A percentile compares a stretch with the other conserved stretches of the same genome.
phyloP scores from a whole-genome alignment of 257 asterid genomes.

The Thymus mandschuricus region DNA sequence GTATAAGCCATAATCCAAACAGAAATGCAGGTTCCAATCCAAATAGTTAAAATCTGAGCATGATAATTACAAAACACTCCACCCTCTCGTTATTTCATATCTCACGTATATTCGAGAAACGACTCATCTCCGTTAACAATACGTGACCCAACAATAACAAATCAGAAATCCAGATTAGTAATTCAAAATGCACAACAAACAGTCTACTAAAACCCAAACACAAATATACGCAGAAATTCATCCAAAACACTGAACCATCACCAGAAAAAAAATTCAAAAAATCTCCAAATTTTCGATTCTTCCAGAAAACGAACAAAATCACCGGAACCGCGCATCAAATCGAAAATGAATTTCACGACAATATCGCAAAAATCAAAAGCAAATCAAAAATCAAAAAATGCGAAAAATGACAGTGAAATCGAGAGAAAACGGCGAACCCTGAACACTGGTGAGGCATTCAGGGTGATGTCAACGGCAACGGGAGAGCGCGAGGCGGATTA shows the following conservation, averaged over 20 bases:
- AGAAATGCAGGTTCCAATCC: background rate
- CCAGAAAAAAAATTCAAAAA: background rate
- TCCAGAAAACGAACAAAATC: background rate
- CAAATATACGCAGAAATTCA: slow-evolving; percentile 18
- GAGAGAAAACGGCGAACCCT: slow-evolving; percentile 48
- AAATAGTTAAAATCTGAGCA: background rate
- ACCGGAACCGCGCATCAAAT: background rate
- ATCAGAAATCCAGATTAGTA: background rate
- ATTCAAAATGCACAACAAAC: background rate
- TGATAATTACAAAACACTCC: background rate
- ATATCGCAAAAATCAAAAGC: background rate
- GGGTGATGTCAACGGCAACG: slow-evolving; percentile 92
- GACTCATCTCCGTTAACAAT: no score
- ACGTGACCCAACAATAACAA: background rate
- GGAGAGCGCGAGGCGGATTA: slow-evolving; percentile 80
- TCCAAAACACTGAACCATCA: background rate
- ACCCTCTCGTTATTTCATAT: no score
- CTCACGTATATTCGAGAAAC: no score
- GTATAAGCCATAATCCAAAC: no score
- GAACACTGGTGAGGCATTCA: slow-evolving; percentile 99
- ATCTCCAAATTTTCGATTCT: background rate
- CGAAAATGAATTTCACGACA: background rate
- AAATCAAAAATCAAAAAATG: background rate
- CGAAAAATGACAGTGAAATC: background rate
- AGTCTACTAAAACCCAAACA: background rate